These are phyloP conservation scores for Yamadazyma sp. DNA, from an alignment of 1,139 yeast genomes.

Conservation along the genomic window DNA sequence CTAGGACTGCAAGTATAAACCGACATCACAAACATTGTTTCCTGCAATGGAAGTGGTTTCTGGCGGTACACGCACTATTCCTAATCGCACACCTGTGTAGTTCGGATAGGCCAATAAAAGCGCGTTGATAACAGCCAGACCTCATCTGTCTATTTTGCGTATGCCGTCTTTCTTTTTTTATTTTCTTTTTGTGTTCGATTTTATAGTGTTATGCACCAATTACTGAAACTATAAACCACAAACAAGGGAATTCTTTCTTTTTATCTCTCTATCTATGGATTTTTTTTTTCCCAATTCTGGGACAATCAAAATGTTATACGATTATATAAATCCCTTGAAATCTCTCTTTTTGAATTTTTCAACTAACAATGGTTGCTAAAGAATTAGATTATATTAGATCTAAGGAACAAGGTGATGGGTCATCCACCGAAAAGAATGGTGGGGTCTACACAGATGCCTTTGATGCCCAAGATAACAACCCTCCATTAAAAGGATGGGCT, in stretches of 20 bases:
- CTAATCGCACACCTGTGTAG: background rate
- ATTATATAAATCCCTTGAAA: slow-evolving; percentile 2
- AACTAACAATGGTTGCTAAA: slow-evolving; percentile 39
- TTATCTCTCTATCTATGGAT: background rate
- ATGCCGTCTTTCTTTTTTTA: background rate
- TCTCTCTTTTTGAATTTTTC: background rate
- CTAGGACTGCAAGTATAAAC: too few species aligned
- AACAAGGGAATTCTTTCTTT: slow-evolving; percentile 3
- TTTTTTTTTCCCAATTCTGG: background rate
- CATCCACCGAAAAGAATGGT: slow-evolving; percentile 39
- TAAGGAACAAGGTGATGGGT: slow-evolving; percentile 34
- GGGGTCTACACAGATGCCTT: slow-evolving; percentile 46
- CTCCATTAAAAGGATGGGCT: slow-evolving; percentile 36
- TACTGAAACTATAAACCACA: slow-evolving; percentile 1
- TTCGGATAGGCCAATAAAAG: slow-evolving; percentile 2
- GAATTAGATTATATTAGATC: slow-evolving; percentile 45
- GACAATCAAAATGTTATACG: background rate
- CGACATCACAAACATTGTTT: too few species aligned
- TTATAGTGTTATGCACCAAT: background rate
- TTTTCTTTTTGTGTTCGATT: background rate
- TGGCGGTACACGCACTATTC: too few species aligned
- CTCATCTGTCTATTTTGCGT: background rate
- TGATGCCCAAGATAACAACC: slow-evolving; percentile 28
- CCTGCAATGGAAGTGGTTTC: too few species aligned
- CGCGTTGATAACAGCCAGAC: slow-evolving; percentile 2